phyloP scores from a whole-genome alignment of 306 rosid species.

The Inga oerstediana region DNA sequence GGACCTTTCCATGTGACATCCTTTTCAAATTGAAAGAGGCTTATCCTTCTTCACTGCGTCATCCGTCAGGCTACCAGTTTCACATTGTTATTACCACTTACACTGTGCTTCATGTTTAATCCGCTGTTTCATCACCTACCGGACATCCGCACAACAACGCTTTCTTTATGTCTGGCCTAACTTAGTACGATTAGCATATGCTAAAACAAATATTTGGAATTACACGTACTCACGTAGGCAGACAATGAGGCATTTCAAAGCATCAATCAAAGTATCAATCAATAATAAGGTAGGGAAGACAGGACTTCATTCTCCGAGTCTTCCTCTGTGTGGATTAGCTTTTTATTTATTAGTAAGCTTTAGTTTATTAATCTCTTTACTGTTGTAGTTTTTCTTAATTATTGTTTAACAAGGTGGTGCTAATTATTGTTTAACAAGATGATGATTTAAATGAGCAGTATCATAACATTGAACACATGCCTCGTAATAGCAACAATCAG shows the following conservation, averaged over 20 bases:
- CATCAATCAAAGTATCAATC: not conserved
- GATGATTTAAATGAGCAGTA: no score
- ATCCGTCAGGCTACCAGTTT: slow-evolving; percentile 32
- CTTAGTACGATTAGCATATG: not conserved
- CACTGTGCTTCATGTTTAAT: not conserved
- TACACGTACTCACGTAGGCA: not conserved
- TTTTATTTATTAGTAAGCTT: not conserved
- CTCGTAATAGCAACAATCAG: no score
- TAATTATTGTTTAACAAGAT: not conserved
- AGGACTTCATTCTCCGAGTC: not conserved
- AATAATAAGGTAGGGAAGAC: not conserved
- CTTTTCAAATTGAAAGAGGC: slow-evolving; percentile 26
- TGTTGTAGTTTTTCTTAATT: not conserved
- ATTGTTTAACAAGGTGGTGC: not conserved
- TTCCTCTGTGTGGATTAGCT: not conserved
- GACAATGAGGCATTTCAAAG: not conserved
- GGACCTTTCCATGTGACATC: slow-evolving; percentile 37
- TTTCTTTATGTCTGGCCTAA: not conserved
- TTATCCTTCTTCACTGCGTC: slow-evolving; percentile 41
- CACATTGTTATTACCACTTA: slow-evolving; percentile 10
- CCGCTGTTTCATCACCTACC: not conserved
- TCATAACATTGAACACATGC: no score
- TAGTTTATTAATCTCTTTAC: not conserved
- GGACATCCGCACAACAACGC: not conserved
- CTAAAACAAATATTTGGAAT: not conserved